A percentile compares a stretch with the other conserved stretches of the same genome.
These are phyloP conservation scores for Calocera viscosa DNA, from an alignment of 768 basidiomycete genomes.

Conservation along the genomic window DNA sequence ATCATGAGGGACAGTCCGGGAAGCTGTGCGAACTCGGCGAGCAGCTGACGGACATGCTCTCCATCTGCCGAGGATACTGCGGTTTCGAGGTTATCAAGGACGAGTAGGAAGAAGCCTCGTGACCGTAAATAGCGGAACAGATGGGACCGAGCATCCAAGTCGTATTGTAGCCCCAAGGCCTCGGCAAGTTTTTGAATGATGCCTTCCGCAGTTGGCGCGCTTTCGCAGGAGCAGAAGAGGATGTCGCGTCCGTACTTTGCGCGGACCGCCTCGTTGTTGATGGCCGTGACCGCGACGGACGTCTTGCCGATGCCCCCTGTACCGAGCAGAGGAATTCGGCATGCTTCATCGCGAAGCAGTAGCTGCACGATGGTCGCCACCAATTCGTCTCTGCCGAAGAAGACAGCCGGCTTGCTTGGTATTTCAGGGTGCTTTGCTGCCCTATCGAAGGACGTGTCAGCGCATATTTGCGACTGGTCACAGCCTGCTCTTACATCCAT, in stretches of 20 bases:
- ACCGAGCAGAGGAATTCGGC: constrained; percentile 19
- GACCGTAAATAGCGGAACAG: constrained; percentile 21
- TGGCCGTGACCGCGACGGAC: constrained; percentile 28
- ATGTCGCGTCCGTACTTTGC: constrained; percentile 20
- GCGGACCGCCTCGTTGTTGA: constrained; percentile 21
- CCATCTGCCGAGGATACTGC: constrained; percentile 25
- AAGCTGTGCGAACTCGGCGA: constrained; percentile 21
- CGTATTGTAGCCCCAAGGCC: constrained; percentile 19
- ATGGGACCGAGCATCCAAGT: constrained; percentile 18
- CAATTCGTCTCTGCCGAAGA: constrained; percentile 16
- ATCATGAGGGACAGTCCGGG: constrained; percentile 26
- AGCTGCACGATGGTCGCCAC: constrained; percentile 13
- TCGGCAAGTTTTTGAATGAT: constrained; percentile 23
- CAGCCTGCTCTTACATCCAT: neutral
- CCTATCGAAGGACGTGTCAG: neutral
- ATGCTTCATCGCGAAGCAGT: neutral
- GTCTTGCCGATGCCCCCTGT: constrained; percentile 34
- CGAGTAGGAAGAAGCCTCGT: constrained; percentile 23
- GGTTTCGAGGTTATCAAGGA: constrained; percentile 35
- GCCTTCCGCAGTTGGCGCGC: constrained; percentile 21
- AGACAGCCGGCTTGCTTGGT: constrained; percentile 12
- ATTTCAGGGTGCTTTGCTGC: no score
- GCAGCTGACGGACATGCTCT: constrained; percentile 21
- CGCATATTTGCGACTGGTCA: neutral
- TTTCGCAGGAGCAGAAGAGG: constrained; percentile 30